Conservation (phyloP, 495 filamentous ascomycete genomes). For the Hypoxylon fuscum region DNA sequence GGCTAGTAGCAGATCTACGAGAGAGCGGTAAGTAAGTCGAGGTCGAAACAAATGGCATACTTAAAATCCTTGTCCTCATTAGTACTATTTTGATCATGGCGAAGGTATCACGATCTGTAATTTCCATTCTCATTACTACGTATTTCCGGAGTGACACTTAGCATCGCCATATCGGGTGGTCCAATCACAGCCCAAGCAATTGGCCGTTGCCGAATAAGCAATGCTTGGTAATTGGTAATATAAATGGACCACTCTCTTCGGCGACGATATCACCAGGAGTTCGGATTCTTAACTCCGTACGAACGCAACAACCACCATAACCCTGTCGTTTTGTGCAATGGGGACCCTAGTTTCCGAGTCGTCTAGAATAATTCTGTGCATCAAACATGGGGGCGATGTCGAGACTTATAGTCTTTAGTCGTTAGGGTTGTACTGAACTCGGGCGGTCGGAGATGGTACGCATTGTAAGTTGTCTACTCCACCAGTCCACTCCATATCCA, state of each 20-base stretch:
- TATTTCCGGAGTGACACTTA: too few relatives aligned
- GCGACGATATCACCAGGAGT: background rate
- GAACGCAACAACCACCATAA: background rate
- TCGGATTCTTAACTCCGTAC: background rate
- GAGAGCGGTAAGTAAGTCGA: too few relatives aligned
- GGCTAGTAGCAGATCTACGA: too few relatives aligned
- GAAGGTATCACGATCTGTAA: too few relatives aligned
- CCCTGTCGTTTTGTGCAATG: background rate
- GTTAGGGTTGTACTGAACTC: slow-evolving; percentile 17
- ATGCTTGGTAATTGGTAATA: background rate
- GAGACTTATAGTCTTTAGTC: background rate
- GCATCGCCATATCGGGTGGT: too few relatives aligned
- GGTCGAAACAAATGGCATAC: too few relatives aligned
- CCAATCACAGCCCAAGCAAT: too few relatives aligned
- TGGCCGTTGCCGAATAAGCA: too few relatives aligned
- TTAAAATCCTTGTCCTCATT: too few relatives aligned
- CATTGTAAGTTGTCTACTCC: slow-evolving; percentile 3
- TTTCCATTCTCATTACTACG: too few relatives aligned
- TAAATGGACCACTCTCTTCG: background rate
- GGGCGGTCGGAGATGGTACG: slow-evolving; percentile 28
- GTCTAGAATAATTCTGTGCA: background rate
- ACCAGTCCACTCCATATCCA: background rate
- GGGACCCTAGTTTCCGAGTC: background rate
- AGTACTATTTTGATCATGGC: too few relatives aligned
- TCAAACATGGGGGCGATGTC: too few relatives aligned